Evolutionary conservation across 495 filamentous ascomycete species (phyloP).

Genomic region (Daldinia bambusicola): DNA sequence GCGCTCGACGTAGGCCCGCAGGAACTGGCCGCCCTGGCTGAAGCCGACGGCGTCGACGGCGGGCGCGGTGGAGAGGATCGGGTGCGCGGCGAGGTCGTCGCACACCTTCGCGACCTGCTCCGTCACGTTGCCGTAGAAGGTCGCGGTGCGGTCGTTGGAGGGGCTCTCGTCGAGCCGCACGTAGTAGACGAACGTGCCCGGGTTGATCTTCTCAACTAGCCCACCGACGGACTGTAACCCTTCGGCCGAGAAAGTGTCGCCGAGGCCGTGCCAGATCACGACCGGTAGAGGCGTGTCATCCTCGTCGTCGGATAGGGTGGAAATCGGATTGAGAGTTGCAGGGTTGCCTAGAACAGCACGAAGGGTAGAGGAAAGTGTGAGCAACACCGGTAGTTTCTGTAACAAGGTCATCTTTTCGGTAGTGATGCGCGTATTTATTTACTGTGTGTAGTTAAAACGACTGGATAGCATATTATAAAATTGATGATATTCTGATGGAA

Average conservation of each 20-base stretch:
- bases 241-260: conserved; percentile 77
- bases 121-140: conserved; percentile 91
- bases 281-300: conserved; percentile 78
- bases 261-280: conserved; percentile 88
- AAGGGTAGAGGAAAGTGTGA: conserved; percentile 18
- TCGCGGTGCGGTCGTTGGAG: conserved; percentile 75
- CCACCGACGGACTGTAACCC: conserved; percentile 73
- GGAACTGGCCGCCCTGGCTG: conserved; percentile 95
- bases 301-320: conserved; percentile 44
- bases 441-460: neutral
- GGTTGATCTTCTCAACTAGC: conserved; percentile 76
- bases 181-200: conserved; percentile 84
- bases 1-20: conserved; percentile 90
- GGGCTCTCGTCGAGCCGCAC: conserved; percentile 77
- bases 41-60: conserved; percentile 93
- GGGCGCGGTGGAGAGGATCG: conserved; percentile 80
- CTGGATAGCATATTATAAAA: conserved; percentile 14
- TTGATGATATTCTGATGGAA: conserved; percentile 13
- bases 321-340: conserved; percentile 23
- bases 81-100: conserved; percentile 77
- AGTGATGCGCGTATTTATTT: neutral
- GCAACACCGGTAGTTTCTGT: conserved; percentile 30
- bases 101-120: conserved; percentile 82
- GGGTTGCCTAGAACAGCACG: conserved; percentile 34
- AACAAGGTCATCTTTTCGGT: conserved; percentile 26